These are phyloP conservation scores for Chernovozyma aurita DNA, from an alignment of 1,139 yeast species.

Conservation along the genomic window DNA sequence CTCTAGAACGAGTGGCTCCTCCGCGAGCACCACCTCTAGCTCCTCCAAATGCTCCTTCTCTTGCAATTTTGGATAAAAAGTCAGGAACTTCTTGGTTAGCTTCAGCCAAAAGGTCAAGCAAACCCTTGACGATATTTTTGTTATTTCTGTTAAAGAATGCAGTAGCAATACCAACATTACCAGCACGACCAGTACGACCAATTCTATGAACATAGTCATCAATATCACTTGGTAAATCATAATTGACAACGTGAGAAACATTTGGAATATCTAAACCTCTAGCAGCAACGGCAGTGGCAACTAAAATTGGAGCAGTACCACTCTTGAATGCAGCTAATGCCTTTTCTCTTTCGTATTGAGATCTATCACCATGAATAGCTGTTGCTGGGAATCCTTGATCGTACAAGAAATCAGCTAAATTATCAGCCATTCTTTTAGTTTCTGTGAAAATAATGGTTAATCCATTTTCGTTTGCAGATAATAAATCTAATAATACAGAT, in stretches of 20 bases:
- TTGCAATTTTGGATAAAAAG: slow-evolving; percentile 73
- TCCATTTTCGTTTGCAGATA: slow-evolving; percentile 73
- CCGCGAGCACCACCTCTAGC: slow-evolving; percentile 50
- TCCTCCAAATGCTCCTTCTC: slow-evolving; percentile 66
- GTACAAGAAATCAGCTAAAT: slow-evolving; percentile 86
- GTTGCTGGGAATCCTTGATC: slow-evolving; percentile 93
- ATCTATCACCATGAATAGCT: slow-evolving; percentile 98
- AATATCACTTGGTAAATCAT: slow-evolving; percentile 92
- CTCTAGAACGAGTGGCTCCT: slow-evolving; percentile 41
- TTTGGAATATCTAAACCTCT: slow-evolving; percentile 99
- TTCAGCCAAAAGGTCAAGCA: slow-evolving; percentile 82
- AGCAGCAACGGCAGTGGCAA: slow-evolving; percentile 98
- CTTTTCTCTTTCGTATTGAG: slow-evolving; percentile 96
- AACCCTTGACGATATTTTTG: slow-evolving; percentile 82
- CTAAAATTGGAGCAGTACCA: slow-evolving; percentile 88
- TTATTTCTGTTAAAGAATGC: slow-evolving; percentile 97
- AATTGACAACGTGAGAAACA: slow-evolving; percentile 95
- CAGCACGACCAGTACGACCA: slow-evolving; percentile 99
- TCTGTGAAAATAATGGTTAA: slow-evolving; percentile 94
- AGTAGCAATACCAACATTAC: slow-evolving; percentile 97
- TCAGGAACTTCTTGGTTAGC: slow-evolving; percentile 97
- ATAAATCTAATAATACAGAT: slow-evolving; percentile 83
- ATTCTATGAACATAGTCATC: slow-evolving; percentile 99
- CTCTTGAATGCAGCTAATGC: slow-evolving; percentile 86
- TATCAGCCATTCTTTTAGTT: slow-evolving; percentile 98